phyloP scores from a whole-genome alignment of 2,329 filamentous ascomycete species.

The Tricladium varicosporioides region DNA sequence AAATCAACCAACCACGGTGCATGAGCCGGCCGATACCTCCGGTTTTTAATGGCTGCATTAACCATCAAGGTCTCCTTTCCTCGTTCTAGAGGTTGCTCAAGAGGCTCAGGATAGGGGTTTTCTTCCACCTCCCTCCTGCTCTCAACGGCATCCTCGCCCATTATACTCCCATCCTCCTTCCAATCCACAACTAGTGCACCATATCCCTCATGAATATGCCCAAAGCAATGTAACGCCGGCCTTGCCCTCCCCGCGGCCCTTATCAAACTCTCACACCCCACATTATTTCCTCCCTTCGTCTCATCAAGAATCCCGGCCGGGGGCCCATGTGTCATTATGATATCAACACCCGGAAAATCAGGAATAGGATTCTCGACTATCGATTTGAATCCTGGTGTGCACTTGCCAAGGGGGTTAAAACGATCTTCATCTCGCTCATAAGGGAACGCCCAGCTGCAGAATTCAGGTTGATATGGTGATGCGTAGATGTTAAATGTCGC shows the following conservation, averaged over 20 bases:
- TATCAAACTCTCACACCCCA: constrained; percentile 54
- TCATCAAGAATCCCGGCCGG: constrained; percentile 49
- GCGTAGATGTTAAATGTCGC: constrained; percentile 33
- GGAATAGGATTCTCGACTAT: constrained; percentile 25
- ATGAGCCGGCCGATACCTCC: constrained; percentile 21
- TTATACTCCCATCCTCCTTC: constrained; percentile 33
- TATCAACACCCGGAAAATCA: constrained; percentile 39
- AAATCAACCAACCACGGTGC: constrained; percentile 10
- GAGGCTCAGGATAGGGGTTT: constrained; percentile 8
- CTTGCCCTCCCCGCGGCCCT: constrained; percentile 47
- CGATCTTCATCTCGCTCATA: constrained; percentile 31
- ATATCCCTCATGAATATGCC: constrained; percentile 59
- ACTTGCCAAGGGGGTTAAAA: constrained; percentile 25
- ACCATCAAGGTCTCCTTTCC: constrained; percentile 56
- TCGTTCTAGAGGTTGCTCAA: constrained; percentile 8
- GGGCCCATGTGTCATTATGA: constrained; percentile 62
- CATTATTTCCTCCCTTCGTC: constrained; percentile 9
- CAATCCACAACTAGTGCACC: constrained; percentile 52
- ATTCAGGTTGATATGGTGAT: constrained; percentile 35
- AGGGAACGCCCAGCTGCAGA: constrained; percentile 32
- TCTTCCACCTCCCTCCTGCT: constrained; percentile 14
- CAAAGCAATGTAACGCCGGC: constrained; percentile 59
- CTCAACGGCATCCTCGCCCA: constrained; percentile 15
- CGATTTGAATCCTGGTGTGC: constrained; percentile 11
- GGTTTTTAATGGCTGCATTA: constrained; percentile 54